Evolutionary conservation across 2,329 filamentous ascomycete species (phyloP).

Genomic region (Talaromyces sp.): DNA sequence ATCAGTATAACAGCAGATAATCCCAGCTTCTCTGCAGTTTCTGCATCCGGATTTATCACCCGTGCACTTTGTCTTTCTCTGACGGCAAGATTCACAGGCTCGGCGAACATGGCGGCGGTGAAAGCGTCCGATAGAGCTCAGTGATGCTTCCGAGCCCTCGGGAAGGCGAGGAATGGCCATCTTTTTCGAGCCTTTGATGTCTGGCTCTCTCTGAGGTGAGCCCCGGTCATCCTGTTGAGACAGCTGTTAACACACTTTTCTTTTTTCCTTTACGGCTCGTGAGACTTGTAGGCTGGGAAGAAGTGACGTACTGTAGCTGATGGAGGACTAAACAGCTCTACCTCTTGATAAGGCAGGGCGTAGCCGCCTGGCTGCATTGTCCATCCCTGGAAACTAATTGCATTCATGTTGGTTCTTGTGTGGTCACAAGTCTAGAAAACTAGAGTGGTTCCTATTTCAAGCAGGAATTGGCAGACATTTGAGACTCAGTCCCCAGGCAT

Average conservation of each 20-base stretch:
- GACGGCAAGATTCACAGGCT: constrained; percentile 41
- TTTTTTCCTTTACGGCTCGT: too few relatives aligned
- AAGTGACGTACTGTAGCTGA: constrained; percentile 21
- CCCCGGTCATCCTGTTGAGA: constrained; percentile 19
- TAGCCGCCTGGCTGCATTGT: constrained; percentile 25
- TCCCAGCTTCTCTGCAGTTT: constrained; percentile 39
- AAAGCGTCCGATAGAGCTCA: constrained; percentile 27
- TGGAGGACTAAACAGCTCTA: constrained; percentile 23
- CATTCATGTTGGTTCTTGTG: constrained; percentile 20
- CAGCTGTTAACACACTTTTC: background rate
- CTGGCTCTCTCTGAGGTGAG: constrained; percentile 19
- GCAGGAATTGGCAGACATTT: constrained; percentile 8
- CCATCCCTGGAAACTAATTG: constrained; percentile 23
- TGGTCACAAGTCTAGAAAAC: background rate
- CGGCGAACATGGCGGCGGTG: constrained; percentile 32
- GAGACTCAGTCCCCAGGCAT: background rate
- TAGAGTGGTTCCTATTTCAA: background rate
- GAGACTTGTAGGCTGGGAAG: background rate
- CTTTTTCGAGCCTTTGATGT: constrained; percentile 20
- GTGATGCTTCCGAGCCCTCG: constrained; percentile 27
- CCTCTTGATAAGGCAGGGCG: constrained; percentile 25
- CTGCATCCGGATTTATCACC: constrained; percentile 39
- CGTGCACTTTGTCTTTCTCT: constrained; percentile 42
- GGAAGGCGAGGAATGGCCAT: constrained; percentile 33
- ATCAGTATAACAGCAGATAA: constrained; percentile 40